Base-by-base conservation (phyloP, 2,329 filamentous ascomycete species). In the Calonectria pteridis region DNA sequence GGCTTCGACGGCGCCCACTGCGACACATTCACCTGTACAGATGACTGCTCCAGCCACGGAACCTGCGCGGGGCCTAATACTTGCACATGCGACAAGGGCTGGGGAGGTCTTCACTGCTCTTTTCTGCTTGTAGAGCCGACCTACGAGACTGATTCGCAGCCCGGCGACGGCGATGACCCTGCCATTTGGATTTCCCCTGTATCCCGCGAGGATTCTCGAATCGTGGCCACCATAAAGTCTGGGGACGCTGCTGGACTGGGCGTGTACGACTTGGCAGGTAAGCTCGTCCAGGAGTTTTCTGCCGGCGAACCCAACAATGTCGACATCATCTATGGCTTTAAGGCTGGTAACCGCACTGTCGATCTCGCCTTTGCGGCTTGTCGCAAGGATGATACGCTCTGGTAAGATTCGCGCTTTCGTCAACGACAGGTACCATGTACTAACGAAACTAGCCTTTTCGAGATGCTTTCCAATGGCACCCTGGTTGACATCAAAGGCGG, bases 141-240 rank as follows among this genome's bases (percentile, higher is more conserved):
- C 2, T 84, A 82, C 58, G 87, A 88, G 76, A 88, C 87, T 0
- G 85, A 87, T 16, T 82, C 84, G 14, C 85, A 84, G 20, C 86
- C 86, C 0, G 85, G 78, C 1, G 87, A 88, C 29, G 86, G 87
- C 0, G 87, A 88, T 43, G 87, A 88, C 63, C 87, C 87, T 0
- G 87, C 86, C 0, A 86, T 88, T 29, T 89, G 87, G 87, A 86
- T 88, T 65, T 87, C 86, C 0, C 85, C 87, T 0, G 76, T 80
- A 2, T 77, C 83, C 0, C 82, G 83, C 0, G 83, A 84, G 0
- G 78, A 85, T 59, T 90, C 88, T 6, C 87, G 84, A 23, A 86
- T 90, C 40, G 86, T 90, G 35, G 89, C 87, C 0, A 90, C 89
- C 0, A 88, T 87, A 16, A 90, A 90, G 76, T 89, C 87, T 1